Evolutionary conservation across 805 yeast species (phyloP), one percentile per base, ranked within the genome.

Genomic region (Ogataea nonfermentans): DNA sequence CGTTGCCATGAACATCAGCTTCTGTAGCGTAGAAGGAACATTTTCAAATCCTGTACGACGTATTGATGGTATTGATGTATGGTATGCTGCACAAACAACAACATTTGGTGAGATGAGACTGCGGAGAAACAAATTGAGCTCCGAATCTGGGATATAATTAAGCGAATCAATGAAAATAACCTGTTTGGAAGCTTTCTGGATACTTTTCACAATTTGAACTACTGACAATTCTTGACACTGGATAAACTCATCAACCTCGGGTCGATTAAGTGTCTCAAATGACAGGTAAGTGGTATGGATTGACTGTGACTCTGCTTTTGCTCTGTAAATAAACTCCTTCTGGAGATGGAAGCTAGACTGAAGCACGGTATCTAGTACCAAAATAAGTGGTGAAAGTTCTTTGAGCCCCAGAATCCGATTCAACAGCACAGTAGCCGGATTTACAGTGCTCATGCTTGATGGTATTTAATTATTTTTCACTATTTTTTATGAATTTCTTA

Each of bases 381-480:
- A 67, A 3, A 87, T 59, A 39, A 91, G 75, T 0, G 95, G 95
- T 0, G 91, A 74, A 15, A 62, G 61, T 53, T 93, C 98, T 48
- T 81, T 84, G 36, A 86, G 63, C 3, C 79, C 62, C 3, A 93
- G 60, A 6, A 87, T 66, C 43, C 98, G 66, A 32, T 73, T 78
- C 40, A 90, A 66, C 5, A 89, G 66, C 23, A 83, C 81, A n/a
- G 73, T 46, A 29, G 66, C 56, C 3, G 65, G 59, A 7, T 63
- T 60, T 6, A 52, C 44, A 1, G 63, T 41, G 9, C 60, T 48
- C 63, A 59, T 59, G 11, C 20, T 40, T 11, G 16, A 23, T 11
- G n/a, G 2, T 23, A 13, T 20, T 12, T 10, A 14, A 9, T 12
- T 24, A 12, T 39, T 32, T 39, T 32, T 31, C 14, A 20, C 11